Conservation (phyloP, 2,329 filamentous ascomycete genomes). For the Diplodia mutila region DNA sequence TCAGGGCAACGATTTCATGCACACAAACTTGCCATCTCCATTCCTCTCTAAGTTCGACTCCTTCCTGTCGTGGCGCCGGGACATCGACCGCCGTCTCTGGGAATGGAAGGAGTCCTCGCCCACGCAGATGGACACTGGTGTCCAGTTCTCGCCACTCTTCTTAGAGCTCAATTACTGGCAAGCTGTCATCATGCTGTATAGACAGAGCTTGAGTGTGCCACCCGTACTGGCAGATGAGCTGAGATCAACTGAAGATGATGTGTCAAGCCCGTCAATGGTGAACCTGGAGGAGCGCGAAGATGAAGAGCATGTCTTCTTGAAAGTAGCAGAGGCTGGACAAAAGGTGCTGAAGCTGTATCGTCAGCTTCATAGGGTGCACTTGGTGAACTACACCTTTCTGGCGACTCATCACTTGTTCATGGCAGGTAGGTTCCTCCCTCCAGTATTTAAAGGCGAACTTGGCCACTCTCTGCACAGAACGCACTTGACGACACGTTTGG, state of each 20-base stretch:
- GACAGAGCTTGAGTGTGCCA: slow-evolving; percentile 86
- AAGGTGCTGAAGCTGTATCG: slow-evolving; percentile 89
- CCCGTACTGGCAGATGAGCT: slow-evolving; percentile 81
- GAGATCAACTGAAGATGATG: slow-evolving; percentile 59
- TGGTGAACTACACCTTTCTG: slow-evolving; percentile 95
- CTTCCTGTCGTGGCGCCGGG: slow-evolving; percentile 84
- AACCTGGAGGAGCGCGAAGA: slow-evolving; percentile 73
- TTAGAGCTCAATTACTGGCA: slow-evolving; percentile 98
- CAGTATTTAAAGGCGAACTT: background rate
- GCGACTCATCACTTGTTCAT: slow-evolving; percentile 97
- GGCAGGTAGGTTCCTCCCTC: slow-evolving; percentile 65
- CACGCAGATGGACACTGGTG: slow-evolving; percentile 76
- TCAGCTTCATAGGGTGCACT: slow-evolving; percentile 80
- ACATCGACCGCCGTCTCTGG: slow-evolving; percentile 80
- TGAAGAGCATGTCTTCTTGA: slow-evolving; percentile 88
- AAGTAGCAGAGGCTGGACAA: slow-evolving; percentile 92
- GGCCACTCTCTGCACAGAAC: background rate
- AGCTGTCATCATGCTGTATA: slow-evolving; percentile 91
- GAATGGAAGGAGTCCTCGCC: slow-evolving; percentile 88
- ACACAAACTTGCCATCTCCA: slow-evolving; percentile 77
- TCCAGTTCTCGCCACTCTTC: slow-evolving; percentile 87
- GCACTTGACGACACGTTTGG: background rate
- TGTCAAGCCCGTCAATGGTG: slow-evolving; percentile 63
- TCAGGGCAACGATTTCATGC: slow-evolving; percentile 71
- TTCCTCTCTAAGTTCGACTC: slow-evolving; percentile 83